These are phyloP conservation scores for Coemansia sp. DNA, from an alignment of 192 early-diverging fungal species.

Conservation along the genomic window DNA sequence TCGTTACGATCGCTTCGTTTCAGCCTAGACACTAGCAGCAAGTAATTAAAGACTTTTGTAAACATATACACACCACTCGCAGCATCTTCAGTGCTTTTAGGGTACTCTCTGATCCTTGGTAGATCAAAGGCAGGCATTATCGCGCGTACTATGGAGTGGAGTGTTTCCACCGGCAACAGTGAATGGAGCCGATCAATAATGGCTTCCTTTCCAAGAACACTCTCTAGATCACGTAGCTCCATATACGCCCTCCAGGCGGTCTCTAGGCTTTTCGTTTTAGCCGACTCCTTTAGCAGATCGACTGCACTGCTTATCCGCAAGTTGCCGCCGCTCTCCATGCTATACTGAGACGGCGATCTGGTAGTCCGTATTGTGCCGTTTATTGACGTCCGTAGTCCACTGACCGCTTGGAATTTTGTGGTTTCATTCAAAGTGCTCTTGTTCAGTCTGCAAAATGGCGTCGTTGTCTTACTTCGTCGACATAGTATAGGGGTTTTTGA, in stretches of 20 bases:
- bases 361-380: not conserved
- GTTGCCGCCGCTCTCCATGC: constrained; percentile 5
- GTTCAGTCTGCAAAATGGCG: not conserved
- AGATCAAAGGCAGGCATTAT: constrained; percentile 22
- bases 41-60: constrained; percentile 42
- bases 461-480: constrained; percentile 3
- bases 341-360: not conserved
- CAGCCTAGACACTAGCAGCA: constrained; percentile 32
- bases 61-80: constrained; percentile 31
- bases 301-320: constrained; percentile 21
- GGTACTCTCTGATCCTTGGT: not conserved
- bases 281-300: constrained; percentile 15
- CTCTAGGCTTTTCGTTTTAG: constrained; percentile 10
- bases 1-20: constrained; percentile 25
- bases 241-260: constrained; percentile 38
- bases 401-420: not conserved
- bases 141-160: constrained; percentile 18
- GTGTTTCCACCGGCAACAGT: constrained; percentile 9
- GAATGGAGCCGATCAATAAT: constrained; percentile 21
- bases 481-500: not conserved
- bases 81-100: constrained; percentile 11
- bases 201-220: constrained; percentile 12
- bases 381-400: not conserved
- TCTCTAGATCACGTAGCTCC: constrained; percentile 32
- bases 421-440: not conserved